Evolutionary conservation across 495 filamentous ascomycete genomes (phyloP).

Genomic region (Talaromyces thailandensis): DNA sequence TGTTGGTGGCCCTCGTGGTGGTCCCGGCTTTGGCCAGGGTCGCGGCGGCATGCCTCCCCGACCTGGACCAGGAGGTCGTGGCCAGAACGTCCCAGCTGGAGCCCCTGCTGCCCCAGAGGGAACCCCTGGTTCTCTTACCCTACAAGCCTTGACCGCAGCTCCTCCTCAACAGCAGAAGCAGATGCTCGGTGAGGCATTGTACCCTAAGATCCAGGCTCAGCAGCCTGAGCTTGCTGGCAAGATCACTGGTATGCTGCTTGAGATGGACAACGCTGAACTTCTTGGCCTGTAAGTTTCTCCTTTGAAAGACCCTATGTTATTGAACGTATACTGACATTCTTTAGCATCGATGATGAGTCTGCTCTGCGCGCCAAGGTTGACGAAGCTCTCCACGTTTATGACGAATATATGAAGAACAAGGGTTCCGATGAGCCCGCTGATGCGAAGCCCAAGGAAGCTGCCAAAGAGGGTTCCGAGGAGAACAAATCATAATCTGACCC

Average conservation of each 20-base stretch:
- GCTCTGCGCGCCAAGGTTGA: conserved; percentile 91
- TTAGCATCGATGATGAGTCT: conserved; percentile 79
- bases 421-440: conserved; percentile 22
- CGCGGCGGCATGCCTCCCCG: conserved; percentile 41
- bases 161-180: conserved; percentile 84
- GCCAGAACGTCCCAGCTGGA: conserved; percentile 23
- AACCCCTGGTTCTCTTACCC: conserved; percentile 16
- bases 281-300: conserved; percentile 77
- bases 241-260: conserved; percentile 98
- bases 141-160: conserved; percentile 40
- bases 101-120: conserved; percentile 28
- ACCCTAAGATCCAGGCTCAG: conserved; percentile 91
- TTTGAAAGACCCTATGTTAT: neutral
- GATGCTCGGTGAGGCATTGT: conserved; percentile 91
- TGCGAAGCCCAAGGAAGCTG: conserved; percentile 35
- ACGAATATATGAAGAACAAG: conserved; percentile 91
- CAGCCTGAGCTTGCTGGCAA: conserved; percentile 95
- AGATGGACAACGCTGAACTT: conserved; percentile 96
- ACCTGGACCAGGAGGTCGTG: conserved; percentile 29
- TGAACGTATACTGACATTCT: conserved; percentile 14
- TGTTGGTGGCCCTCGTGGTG: conserved; percentile 59
- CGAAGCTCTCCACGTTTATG: conserved; percentile 92
- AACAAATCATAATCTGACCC: conserved; percentile 35
- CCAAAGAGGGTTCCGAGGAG: conserved; percentile 36
- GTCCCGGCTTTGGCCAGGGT: conserved; percentile 49